Evolutionary conservation across 208 protist genomes (phyloP), one percentile per base, ranked within the genome.

Genomic region (Angomonas ambiguus): DNA sequence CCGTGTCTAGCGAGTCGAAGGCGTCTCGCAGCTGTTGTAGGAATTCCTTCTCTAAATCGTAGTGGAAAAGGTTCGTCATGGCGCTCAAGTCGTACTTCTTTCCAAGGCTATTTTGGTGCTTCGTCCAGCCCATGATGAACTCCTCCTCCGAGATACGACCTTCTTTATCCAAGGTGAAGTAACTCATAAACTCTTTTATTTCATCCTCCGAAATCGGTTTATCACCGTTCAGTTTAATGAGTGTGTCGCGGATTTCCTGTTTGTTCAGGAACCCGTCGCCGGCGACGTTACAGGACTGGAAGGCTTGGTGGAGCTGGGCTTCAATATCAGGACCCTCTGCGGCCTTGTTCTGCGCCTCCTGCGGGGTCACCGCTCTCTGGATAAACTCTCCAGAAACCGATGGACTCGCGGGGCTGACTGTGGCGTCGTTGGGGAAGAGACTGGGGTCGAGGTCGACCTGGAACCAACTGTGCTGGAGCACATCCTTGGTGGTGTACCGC

Each of bases 151-250:
- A 89, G 38, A 96, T 93, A 30, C 82, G 72, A 2, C 86, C 86
- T 51, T 91, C 76, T 27, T 65, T 69, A 58, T 93, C 83, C 11
- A 88, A 69, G 41, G 74, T 62, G 66, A 96, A 96, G 71, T 87
- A 90, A 49, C 65, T 78, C 82, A 94, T 89, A 57, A 96, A 92
- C 18, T 76, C 68, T 16, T 71, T 63, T 51, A 96, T 79, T 71
- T 96, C 86, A 57, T 85, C 42, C 42, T 86, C 77, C 4, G 83
- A 81, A 18, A 93, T 83, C 20, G 68, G 65, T 25, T 74, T 27
- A 57, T 78, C 67, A 51, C 80, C 72, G 63, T 94, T 93, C 10
- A 96, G 72, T 83, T 96, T 94, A 45, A 96, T 94, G 24, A 96
- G 77, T 20, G 87, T 86, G 64, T 96, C 91, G 49, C 91, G 87